These are phyloP conservation scores for Alternaria incomplexa DNA, from an alignment of 2,329 filamentous ascomycete species.

Conservation along the genomic window DNA sequence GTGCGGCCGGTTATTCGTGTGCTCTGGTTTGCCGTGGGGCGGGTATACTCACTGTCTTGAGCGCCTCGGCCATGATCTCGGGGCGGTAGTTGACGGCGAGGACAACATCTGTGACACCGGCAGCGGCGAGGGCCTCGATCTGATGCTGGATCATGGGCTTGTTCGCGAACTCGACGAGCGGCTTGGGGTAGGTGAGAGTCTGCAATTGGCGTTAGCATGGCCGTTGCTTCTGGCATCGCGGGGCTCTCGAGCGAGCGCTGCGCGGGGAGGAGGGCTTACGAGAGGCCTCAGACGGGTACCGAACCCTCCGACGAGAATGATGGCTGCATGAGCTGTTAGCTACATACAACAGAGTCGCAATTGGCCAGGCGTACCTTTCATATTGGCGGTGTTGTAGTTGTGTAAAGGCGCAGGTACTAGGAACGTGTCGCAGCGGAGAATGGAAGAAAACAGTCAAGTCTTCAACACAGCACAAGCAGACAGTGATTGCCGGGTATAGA, in stretches of 20 bases:
- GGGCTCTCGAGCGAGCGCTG: constrained; percentile 27
- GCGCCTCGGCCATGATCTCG: constrained; percentile 93
- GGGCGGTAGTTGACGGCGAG: constrained; percentile 98
- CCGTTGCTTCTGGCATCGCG: constrained; percentile 18
- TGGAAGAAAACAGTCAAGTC: constrained; percentile 21
- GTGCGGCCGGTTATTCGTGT: constrained; percentile 18
- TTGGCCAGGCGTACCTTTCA: constrained; percentile 47
- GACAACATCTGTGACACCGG: constrained; percentile 96
- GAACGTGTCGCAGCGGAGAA: constrained; percentile 14
- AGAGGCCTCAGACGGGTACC: constrained; percentile 96
- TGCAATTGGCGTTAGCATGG: constrained; percentile 50
- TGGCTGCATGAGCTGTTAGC: constrained; percentile 62
- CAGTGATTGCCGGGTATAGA: background rate
- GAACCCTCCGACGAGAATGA: constrained; percentile 99
- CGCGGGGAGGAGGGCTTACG: constrained; percentile 58
- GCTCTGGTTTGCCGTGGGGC: background rate
- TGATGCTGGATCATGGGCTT: constrained; percentile 99
- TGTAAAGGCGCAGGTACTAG: constrained; percentile 7
- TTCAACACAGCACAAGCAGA: constrained; percentile 17
- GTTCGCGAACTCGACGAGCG: constrained; percentile 97
- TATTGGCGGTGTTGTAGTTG: constrained; percentile 37
- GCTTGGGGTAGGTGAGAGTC: constrained; percentile 97
- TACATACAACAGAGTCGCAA: constrained; percentile 2
- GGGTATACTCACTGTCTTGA: constrained; percentile 74
- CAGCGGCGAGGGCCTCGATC: constrained; percentile 90